phyloP scores from a whole-genome alignment of 2,329 filamentous ascomycete genomes.

The Aspergillus pseudoviridinutans region DNA sequence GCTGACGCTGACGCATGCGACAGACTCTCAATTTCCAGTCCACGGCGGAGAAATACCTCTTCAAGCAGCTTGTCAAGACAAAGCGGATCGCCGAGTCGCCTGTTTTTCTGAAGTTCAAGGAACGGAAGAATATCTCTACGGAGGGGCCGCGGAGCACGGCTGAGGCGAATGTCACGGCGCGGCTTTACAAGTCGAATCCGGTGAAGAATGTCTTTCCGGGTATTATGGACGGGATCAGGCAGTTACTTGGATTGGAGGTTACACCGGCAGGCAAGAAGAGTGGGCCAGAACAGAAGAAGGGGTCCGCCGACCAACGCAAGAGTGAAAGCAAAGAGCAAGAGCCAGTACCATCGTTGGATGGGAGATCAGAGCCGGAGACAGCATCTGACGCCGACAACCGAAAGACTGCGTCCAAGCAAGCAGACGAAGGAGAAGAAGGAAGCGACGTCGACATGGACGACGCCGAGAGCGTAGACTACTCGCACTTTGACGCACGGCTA shows the following conservation, averaged over 20 bases:
- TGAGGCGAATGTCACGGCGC: conserved; percentile 55
- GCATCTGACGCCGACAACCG: not conserved
- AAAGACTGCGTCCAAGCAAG: not conserved
- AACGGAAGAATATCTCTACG: conserved; percentile 34
- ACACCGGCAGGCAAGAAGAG: conserved; percentile 13
- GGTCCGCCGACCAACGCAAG: not conserved
- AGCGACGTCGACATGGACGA: conserved; percentile 17
- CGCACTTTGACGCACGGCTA: conserved; percentile 33
- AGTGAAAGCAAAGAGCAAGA: not conserved
- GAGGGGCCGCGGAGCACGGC: conserved; percentile 43
- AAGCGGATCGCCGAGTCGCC: conserved; percentile 54
- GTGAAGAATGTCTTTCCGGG: conserved; percentile 53
- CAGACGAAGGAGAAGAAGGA: not conserved
- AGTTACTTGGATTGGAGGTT: conserved; percentile 35
- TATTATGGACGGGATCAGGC: conserved; percentile 40
- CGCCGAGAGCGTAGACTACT: conserved; percentile 24
- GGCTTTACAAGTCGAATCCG: conserved; percentile 57
- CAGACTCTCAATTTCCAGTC: conserved; percentile 49
- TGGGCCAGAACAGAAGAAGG: conserved; percentile 9
- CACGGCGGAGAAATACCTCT: conserved; percentile 52
- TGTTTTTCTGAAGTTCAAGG: conserved; percentile 41
- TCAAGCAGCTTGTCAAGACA: conserved; percentile 54
- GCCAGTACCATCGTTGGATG: not conserved
- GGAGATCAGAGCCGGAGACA: not conserved
- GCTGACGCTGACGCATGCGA: not conserved